Evolutionary conservation across 73 alveolate species (phyloP).

Genomic region (Paramecium sexaurelia): DNA sequence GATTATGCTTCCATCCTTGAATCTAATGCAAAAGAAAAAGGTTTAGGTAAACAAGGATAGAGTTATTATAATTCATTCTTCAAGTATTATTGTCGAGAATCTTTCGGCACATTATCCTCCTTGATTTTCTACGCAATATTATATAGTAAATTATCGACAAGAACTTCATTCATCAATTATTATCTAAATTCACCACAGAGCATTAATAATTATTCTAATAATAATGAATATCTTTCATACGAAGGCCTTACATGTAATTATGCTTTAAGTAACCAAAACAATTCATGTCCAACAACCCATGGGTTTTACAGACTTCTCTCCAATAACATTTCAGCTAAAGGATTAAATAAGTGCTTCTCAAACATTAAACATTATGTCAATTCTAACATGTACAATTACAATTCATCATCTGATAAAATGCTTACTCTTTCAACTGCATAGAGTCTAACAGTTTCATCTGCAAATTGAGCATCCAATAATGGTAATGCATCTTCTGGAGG

Average conservation of each 20-base stretch:
- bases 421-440: constrained; percentile 92
- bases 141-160: constrained; percentile 72
- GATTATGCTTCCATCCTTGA: constrained; percentile 61
- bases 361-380: constrained; percentile 91
- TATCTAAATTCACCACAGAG: constrained; percentile 84
- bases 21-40: constrained; percentile 65
- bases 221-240: constrained; percentile 81
- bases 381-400: constrained; percentile 91
- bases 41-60: constrained; percentile 38
- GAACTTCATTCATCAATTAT: constrained; percentile 72
- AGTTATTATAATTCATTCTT: constrained; percentile 5
- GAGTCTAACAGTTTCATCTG: constrained; percentile 85
- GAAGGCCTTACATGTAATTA: constrained; percentile 79
- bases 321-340: constrained; percentile 94
- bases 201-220: constrained; percentile 82
- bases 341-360: constrained; percentile 93
- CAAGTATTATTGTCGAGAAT: background rate
- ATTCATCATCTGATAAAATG: constrained; percentile 91
- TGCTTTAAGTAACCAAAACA: constrained; percentile 88
- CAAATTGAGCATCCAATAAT: constrained; percentile 82
- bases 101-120: constrained; percentile 47
- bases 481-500: constrained; percentile 91
- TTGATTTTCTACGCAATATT: constrained; percentile 49
- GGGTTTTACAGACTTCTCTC: constrained; percentile 91
- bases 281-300: constrained; percentile 94